These are phyloP conservation scores for Bauhinia variegata DNA, from an alignment of 306 rosid genomes.

Conservation along the genomic window DNA sequence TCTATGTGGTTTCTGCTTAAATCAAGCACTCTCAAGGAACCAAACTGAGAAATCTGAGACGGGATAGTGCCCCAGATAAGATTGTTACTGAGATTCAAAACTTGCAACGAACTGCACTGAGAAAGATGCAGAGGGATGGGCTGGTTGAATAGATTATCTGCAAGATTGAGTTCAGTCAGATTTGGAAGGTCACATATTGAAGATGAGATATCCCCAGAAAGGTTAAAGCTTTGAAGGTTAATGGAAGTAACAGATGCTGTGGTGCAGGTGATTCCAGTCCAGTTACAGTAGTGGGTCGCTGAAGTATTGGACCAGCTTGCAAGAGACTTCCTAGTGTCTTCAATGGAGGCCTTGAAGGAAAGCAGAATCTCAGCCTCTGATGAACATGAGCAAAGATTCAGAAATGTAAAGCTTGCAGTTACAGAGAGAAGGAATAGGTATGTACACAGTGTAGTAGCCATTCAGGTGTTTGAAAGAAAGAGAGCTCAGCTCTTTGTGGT, in stretches of 20 bases:
- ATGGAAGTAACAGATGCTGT: constrained; percentile 58
- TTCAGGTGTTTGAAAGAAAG: constrained; percentile 47
- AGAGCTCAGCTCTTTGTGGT: constrained; percentile 32
- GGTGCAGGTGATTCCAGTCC: constrained; percentile 82
- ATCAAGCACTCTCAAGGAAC: constrained; percentile 70
- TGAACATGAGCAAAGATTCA: constrained; percentile 49
- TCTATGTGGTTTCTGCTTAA: constrained; percentile 75
- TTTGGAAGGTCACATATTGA: constrained; percentile 64
- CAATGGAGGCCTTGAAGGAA: constrained; percentile 71
- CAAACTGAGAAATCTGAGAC: constrained; percentile 80
- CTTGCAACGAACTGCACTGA: constrained; percentile 64
- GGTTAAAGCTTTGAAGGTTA: constrained; percentile 71
- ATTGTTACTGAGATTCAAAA: constrained; percentile 84
- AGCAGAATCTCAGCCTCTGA: constrained; percentile 66
- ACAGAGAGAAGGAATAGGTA: constrained; percentile 56
- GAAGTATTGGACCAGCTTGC: constrained; percentile 78
- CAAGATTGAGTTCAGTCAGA: constrained; percentile 75
- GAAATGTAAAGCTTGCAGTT: constrained; percentile 40
- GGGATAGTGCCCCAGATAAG: constrained; percentile 94
- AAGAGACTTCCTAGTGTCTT: constrained; percentile 65
- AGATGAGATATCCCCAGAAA: constrained; percentile 86
- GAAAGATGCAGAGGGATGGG: constrained; percentile 97
- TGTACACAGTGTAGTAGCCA: constrained; percentile 60
- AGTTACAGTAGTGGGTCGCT: constrained; percentile 62
- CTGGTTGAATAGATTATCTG: constrained; percentile 77